Base-by-base conservation (phyloP, 768 basidiomycete genomes). In the Leccinum arenicola region DNA sequence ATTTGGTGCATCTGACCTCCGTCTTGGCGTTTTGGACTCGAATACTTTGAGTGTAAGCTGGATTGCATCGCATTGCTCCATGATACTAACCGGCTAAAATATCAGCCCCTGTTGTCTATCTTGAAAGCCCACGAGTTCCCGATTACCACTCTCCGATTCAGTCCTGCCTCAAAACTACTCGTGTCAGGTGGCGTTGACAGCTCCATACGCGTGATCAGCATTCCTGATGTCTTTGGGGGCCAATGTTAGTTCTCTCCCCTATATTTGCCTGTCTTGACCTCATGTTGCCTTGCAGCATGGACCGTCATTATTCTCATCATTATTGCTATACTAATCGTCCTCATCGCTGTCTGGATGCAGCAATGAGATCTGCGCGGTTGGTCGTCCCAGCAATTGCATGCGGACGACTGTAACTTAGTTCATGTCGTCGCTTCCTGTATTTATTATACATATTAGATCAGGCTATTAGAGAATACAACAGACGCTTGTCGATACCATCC, bases 121-220 rank as follows among this genome's bases (percentile, higher is more conserved):
- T 78, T 98, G 58, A 92, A 91, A 73, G 91, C 97, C 0, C 96
- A 98, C 73, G 94, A 95, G 60, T 94, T 98, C 72, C 91, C 97
- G 4, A 85, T 92, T 6, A 98, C 97, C 1, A 86, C 90, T 4
- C 74, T 99, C 56, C 84, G 83, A 59, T 99, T 99, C 80, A 96
- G 89, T 69, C 88, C 94, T 2, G 79, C 85, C 6, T 86, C 88
- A 12, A 84, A 80, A n/a, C 64, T 95, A 12, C 80, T 99, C 4
- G 83, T 95, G 19, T 93, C 93, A 6, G 95, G 91, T 17, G 94
- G 94, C 65, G 90, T 92, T 8, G 96, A 98, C 75, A 94, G 91
- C 71, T 85, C 89, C 2, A 76, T 98, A 19, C 84, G 95, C 29
- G 77, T 94, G 47, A 82, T 95, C 31, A 79, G 77, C n/a, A 83